Base-by-base conservation (phyloP, 495 filamentous ascomycete species). In the Neurospora sp. region DNA sequence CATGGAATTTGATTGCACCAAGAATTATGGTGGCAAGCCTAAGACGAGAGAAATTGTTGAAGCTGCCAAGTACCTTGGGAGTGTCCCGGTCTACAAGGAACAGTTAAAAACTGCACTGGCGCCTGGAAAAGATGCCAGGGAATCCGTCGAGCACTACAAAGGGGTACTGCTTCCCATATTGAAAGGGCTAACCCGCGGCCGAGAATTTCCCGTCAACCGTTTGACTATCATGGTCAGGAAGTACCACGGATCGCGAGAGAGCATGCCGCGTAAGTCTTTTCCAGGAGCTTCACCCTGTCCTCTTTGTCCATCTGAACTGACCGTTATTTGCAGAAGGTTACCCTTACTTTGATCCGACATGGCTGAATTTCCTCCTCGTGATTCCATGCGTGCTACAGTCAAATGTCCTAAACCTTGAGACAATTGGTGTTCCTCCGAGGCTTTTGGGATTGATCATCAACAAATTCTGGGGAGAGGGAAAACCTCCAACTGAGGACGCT, bases 141-240 rank as follows among this genome's bases (percentile, higher is more conserved):
- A 27, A 31, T 59, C 48, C 22, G 48, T 59, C 7, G 2, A 1
- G 20, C 10, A 59, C 10, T 59, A 59, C 48, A 59, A 27, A 59
- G 0, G 4, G 20, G 10, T 2, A 6, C 0, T 59, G 1, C 7
- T 0, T 12, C 1, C 10, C 9, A 2, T 59, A 0, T 59, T 59
- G 48, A 6, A 14, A 5, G 1, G 0, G 20, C 48, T 59, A 7
- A 27, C 20, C 14, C 0, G 9, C 48, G 48, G 48, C 10, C 48
- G 48, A 27, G 1, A 6, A 27, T 59, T 27, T 6, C 48, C 48
- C 20, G 1, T 59, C 20, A 22, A 27, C 20, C 48, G 48, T 27
- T 59, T 59, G 10, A 59, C 48, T 3, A 59, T 59, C 48, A 59
- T 59, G 48, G 20, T 59, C 20, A 59, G 48, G 14, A 59, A 27